These are phyloP conservation scores for Aciculoconidium aculeatum DNA, from an alignment of 805 yeast genomes.

Conservation along the genomic window DNA sequence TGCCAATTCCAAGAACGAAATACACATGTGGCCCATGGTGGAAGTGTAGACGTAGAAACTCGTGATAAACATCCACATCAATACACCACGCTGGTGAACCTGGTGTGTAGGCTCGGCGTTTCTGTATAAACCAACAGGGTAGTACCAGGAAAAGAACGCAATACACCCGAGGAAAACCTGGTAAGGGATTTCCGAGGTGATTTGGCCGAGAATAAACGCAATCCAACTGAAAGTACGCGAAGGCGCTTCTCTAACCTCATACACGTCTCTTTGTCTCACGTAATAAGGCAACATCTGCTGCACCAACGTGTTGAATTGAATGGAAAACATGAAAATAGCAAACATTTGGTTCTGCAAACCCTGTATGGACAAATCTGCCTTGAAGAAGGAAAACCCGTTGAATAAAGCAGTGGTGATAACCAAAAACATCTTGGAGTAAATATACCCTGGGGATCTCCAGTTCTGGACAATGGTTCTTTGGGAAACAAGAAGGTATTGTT, in stretches of 20 bases:
- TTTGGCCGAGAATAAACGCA: constrained; percentile 55
- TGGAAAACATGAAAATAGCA: constrained; percentile 62
- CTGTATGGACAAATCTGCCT: constrained; percentile 42
- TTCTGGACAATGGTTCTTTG: constrained; percentile 32
- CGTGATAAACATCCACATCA: constrained; percentile 40
- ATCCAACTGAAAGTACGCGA: constrained; percentile 66
- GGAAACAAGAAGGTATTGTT: constrained; percentile 18
- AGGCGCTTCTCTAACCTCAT: constrained; percentile 71
- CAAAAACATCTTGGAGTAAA: constrained; percentile 56
- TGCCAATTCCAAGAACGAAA: constrained; percentile 54
- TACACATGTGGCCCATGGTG: constrained; percentile 52
- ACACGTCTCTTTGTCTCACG: constrained; percentile 56
- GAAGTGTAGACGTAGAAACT: constrained; percentile 48
- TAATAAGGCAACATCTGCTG: constrained; percentile 56
- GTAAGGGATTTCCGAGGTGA: constrained; percentile 64
- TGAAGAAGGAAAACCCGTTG: constrained; percentile 70
- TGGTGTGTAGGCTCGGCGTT: constrained; percentile 50
- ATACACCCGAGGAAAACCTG: constrained; percentile 57
- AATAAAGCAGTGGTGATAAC: constrained; percentile 50
- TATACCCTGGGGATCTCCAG: constrained; percentile 29
- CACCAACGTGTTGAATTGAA: constrained; percentile 49
- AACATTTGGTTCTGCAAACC: constrained; percentile 65
- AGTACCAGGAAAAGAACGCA: constrained; percentile 48
- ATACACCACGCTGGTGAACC: constrained; percentile 55
- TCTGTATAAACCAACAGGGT: constrained; percentile 17